Percentiles rank a stretch among this genome's conserved stretches.
Conservation (phyloP, 2,329 filamentous ascomycete species). For the Ophiognomonia clavigignenti-juglandacearum region DNA sequence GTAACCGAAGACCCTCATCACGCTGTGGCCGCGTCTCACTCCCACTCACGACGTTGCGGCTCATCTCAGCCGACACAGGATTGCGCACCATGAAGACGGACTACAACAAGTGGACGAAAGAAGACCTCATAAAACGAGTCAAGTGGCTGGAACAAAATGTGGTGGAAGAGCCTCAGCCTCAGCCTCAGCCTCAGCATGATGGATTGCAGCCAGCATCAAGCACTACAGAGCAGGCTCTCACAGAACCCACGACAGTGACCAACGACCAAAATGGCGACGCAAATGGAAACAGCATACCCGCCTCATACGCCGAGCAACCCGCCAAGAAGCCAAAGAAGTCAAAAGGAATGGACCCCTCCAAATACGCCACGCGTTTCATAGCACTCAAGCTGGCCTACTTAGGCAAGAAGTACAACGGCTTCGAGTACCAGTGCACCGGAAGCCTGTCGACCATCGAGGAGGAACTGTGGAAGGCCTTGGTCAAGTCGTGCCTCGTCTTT, state of each 20-base stretch:
- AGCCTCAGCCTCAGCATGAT: no score
- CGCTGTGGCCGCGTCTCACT: not conserved
- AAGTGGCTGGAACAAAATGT: slow-evolving; percentile 63
- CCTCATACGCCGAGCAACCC: not conserved
- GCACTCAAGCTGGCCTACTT: slow-evolving; percentile 93
- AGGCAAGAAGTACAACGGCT: slow-evolving; percentile 86
- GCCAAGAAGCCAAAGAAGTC: slow-evolving; percentile 28
- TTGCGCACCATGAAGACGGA: slow-evolving; percentile 18
- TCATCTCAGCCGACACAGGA: not conserved
- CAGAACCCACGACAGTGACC: not conserved
- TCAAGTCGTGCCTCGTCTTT: slow-evolving; percentile 70
- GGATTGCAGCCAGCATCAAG: slow-evolving; percentile 32
- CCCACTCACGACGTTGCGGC: not conserved
- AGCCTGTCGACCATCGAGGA: slow-evolving; percentile 82
- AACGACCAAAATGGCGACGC: not conserved
- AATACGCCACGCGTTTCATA: slow-evolving; percentile 78
- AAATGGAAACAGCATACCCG: not conserved
- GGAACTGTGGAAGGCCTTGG: slow-evolving; percentile 86
- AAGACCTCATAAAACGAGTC: slow-evolving; percentile 64
- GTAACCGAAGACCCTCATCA: no score
- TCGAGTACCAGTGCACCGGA: slow-evolving; percentile 76
- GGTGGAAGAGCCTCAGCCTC: no score
- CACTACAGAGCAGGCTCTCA: not conserved
- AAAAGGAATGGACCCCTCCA: slow-evolving; percentile 67
- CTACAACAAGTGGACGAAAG: slow-evolving; percentile 65